Conservation (phyloP, 352 stramenopile genomes). For the Vaucheria bursata region DNA sequence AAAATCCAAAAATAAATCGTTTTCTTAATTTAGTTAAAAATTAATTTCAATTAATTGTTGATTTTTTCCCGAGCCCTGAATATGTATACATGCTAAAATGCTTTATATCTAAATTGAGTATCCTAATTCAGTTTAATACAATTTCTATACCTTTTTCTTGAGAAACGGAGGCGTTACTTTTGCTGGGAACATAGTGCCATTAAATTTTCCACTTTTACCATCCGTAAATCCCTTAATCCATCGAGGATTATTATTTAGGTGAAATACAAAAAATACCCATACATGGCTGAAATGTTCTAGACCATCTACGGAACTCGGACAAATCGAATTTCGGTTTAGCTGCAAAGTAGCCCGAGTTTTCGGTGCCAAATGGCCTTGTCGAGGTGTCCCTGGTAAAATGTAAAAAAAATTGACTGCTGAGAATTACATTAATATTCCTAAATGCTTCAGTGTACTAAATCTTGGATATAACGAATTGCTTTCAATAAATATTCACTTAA, state of each 20-base stretch:
- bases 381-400: conserved; percentile 25
- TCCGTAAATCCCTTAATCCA: conserved; percentile 14
- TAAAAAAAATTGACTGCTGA: too few species aligned
- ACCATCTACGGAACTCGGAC: conserved; percentile 38
- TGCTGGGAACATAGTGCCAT: conserved; percentile 39
- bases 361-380: conserved; percentile 39
- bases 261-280: conserved; percentile 44
- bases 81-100: too few species aligned
- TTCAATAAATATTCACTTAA: too few species aligned
- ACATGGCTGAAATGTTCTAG: conserved; percentile 28
- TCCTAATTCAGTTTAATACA: too few species aligned
- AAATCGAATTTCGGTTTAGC: conserved; percentile 25
- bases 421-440: too few species aligned
- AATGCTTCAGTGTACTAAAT: too few species aligned
- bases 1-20: too few species aligned
- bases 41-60: too few species aligned
- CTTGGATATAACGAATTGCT: too few species aligned
- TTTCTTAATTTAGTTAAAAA: too few species aligned
- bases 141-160: conserved; percentile 35
- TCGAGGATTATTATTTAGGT: conserved; percentile 38
- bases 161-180: conserved; percentile 54
- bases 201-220: conserved; percentile 16
- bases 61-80: too few species aligned
- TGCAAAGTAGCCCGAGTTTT: conserved; percentile 18
- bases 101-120: too few species aligned